phyloP scores from a whole-genome alignment of 2,329 filamentous ascomycete species.

The Neonectria ditissima region DNA sequence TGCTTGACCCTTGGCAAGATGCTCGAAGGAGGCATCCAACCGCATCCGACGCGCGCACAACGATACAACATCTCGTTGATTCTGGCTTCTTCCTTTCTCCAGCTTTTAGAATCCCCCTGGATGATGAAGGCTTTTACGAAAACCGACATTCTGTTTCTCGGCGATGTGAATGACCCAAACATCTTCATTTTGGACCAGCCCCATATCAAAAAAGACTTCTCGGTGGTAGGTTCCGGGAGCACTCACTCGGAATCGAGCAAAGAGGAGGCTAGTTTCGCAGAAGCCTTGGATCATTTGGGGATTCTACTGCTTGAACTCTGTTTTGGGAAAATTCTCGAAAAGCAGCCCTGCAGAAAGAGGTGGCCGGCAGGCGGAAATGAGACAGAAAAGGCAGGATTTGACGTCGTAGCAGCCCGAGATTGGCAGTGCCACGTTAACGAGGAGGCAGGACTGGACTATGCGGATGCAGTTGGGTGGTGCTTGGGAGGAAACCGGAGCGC shows the following conservation, averaged over 20 bases:
- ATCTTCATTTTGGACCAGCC: not conserved
- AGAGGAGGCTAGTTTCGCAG: not conserved
- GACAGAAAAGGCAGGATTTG: not conserved
- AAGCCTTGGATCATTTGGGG: not conserved
- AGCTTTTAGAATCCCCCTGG: slow-evolving; percentile 43
- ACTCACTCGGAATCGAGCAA: not conserved
- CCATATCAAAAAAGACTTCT: not conserved
- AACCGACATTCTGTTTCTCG: slow-evolving; percentile 32
- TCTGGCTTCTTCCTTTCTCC: slow-evolving; percentile 44
- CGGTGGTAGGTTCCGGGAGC: not conserved
- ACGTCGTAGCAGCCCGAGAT: slow-evolving; percentile 17
- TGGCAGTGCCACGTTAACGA: slow-evolving; percentile 16
- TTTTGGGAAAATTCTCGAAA: not conserved
- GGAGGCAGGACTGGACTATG: slow-evolving; percentile 22
- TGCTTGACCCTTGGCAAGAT: slow-evolving; percentile 21
- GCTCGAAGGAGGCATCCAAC: slow-evolving; percentile 2
- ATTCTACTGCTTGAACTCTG: not conserved
- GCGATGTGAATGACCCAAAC: not conserved
- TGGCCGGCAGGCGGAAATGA: not conserved
- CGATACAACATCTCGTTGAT: slow-evolving; percentile 38
- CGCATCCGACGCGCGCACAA: slow-evolving; percentile 31
- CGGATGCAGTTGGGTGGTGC: slow-evolving; percentile 23
- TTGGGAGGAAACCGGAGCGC: slow-evolving; percentile 9
- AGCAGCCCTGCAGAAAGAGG: not conserved
- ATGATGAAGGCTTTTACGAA: slow-evolving; percentile 29